phyloP scores from a whole-genome alignment of 352 stramenopile genomes.

The Phytophthora sp. region DNA sequence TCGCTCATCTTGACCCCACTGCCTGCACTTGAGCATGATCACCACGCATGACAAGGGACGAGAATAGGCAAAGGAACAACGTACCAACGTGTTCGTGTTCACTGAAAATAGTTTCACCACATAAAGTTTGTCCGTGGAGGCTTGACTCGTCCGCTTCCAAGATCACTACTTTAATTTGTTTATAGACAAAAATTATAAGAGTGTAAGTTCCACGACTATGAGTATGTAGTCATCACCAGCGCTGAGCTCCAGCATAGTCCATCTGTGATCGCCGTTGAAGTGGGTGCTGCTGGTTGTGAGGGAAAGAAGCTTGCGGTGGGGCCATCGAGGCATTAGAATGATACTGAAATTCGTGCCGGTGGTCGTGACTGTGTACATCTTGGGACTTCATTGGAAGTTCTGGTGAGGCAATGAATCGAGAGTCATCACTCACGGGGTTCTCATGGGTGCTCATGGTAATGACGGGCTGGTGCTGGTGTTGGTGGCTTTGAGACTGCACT shows the following conservation, averaged over 20 bases:
- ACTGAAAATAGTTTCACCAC: constrained; percentile 14
- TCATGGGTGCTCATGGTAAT: constrained; percentile 66
- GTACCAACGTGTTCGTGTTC: neutral
- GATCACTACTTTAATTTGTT: neutral
- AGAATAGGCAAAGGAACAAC: constrained; percentile 11
- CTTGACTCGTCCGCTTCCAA: constrained; percentile 1
- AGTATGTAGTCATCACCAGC: constrained; percentile 15
- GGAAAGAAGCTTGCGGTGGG: constrained; percentile 4
- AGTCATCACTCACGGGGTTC: constrained; percentile 69
- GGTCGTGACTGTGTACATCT: constrained; percentile 7
- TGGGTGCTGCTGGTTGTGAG: constrained; percentile 13
- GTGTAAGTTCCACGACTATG: neutral
- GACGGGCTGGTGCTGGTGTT: constrained; percentile 16
- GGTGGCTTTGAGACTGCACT: constrained; percentile 26
- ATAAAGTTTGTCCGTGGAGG: neutral
- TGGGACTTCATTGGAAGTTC: constrained; percentile 13
- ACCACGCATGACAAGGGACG: neutral
- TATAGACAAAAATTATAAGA: constrained; percentile 28
- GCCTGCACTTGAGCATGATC: constrained; percentile 1
- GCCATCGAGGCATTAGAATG: constrained; percentile 1
- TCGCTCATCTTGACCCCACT: constrained; percentile 9
- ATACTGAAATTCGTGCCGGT: constrained; percentile 15
- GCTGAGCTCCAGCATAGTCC: constrained; percentile 14
- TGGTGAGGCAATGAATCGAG: constrained; percentile 13
- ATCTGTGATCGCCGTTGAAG: constrained; percentile 10